Percentiles rank a stretch among this genome's conserved stretches.
These are phyloP conservation scores for Jamesozyma piceae DNA, from an alignment of 805 yeast species.

Conservation along the genomic window DNA sequence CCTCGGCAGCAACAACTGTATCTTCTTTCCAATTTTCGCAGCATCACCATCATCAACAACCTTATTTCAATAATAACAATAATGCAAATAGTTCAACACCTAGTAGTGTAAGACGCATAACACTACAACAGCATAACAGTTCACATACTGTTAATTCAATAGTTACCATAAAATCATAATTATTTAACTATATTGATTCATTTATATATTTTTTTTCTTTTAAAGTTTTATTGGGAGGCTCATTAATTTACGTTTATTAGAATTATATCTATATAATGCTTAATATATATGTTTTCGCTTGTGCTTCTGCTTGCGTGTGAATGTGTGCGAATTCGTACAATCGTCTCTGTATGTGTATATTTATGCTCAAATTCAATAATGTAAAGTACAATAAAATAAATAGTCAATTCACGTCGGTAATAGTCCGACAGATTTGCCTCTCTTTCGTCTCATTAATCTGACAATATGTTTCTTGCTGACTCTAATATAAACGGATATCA, in stretches of 20 bases:
- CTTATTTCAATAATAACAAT: not conserved
- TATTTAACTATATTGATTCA: not conserved
- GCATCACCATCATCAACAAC: not conserved
- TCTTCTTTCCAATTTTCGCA: slow-evolving; percentile 10
- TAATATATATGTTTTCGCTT: not conserved
- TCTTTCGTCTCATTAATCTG: slow-evolving; percentile 5
- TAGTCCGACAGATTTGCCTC: slow-evolving; percentile 5
- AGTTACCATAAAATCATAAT: slow-evolving; percentile 14
- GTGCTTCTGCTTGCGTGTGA: too few species aligned
- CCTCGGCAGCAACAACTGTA: slow-evolving; percentile 9
- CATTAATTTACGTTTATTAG: not conserved
- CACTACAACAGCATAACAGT: slow-evolving; percentile 15
- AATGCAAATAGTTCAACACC: slow-evolving; percentile 11
- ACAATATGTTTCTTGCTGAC: slow-evolving; percentile 17
- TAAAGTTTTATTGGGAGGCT: not conserved
- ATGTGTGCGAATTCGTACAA: too few species aligned
- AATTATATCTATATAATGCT: not conserved
- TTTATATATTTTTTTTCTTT: not conserved
- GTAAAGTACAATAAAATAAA: too few species aligned
- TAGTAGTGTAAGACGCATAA: slow-evolving; percentile 14
- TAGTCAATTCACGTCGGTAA: slow-evolving; percentile 12
- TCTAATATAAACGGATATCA: slow-evolving; percentile 22
- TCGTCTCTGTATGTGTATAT: too few species aligned
- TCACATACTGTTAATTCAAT: slow-evolving; percentile 13
- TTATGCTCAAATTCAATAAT: too few species aligned